Conservation (phyloP, 495 filamentous ascomycete genomes). For the Ramalina peruviana region DNA sequence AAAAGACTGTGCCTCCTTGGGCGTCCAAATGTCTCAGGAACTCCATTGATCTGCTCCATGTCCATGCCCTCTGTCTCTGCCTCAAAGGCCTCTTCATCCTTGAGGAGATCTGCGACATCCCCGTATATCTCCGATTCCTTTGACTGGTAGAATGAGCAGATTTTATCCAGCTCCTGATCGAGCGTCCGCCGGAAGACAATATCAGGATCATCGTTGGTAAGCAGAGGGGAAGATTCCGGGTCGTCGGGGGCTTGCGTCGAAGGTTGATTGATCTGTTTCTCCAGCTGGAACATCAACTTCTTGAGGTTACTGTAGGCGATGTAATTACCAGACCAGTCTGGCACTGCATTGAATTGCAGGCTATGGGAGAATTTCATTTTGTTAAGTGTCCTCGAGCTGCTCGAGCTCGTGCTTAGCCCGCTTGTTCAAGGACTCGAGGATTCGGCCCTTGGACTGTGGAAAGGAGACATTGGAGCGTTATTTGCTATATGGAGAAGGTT, state of each 20-base stretch:
- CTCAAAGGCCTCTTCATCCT: conserved; percentile 61
- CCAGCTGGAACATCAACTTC: conserved; percentile 95
- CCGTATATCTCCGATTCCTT: conserved; percentile 78
- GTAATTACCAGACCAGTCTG: conserved; percentile 96
- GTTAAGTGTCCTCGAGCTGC: conserved; percentile 21
- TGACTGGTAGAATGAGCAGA: conserved; percentile 72
- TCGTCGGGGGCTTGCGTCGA: conserved; percentile 36
- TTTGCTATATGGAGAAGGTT: conserved; percentile 1
- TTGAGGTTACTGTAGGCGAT: conserved; percentile 97
- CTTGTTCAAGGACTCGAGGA: background rate
- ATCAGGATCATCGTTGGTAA: conserved; percentile 57
- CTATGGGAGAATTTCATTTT: conserved; percentile 99
- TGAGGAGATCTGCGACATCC: conserved; percentile 61
- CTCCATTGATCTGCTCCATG: conserved; percentile 38
- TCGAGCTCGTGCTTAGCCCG: conserved; percentile 13
- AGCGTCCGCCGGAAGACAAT: conserved; percentile 62
- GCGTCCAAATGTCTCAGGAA: conserved; percentile 29
- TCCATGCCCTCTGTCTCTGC: conserved; percentile 44
- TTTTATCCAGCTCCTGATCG: conserved; percentile 85
- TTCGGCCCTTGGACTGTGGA: background rate
- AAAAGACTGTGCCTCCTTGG: conserved; percentile 33
- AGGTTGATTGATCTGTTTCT: conserved; percentile 53
- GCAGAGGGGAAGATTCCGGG: conserved; percentile 71
- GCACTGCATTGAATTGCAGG: conserved; percentile 97
- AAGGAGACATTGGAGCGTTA: background rate